Conservation (phyloP, 1,284 basidiomycete species). For the Moesziomyces globuligerus region DNA sequence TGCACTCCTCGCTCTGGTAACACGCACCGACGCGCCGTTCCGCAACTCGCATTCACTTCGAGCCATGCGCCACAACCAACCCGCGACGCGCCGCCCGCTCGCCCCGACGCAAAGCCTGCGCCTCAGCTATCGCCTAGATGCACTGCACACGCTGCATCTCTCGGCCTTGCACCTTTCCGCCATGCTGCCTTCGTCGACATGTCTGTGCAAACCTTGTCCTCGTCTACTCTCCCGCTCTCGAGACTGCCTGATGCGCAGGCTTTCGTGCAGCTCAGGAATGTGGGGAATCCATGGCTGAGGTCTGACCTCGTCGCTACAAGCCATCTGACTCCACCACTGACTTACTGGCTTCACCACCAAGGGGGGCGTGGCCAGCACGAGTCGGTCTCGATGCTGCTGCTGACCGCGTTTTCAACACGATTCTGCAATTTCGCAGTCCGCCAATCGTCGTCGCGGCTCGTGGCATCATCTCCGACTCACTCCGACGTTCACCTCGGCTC, state of each 20-base stretch:
- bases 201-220: no score
- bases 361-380: neutral
- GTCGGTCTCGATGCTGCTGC: no score
- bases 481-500: conserved; percentile 19
- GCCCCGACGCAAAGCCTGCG: neutral
- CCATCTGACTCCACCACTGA: no score
- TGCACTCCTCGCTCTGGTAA: no score
- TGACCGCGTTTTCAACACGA: neutral
- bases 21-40: neutral
- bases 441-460: conserved; percentile 9
- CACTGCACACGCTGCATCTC: no score
- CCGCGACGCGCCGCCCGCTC: neutral
- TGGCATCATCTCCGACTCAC: conserved; percentile 20
- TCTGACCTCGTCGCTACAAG: no score
- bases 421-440: conserved; percentile 9
- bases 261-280: neutral
- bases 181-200: no score
- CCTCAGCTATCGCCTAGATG: no score
- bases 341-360: no score
- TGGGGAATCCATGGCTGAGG: neutral
- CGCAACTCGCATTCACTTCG: neutral
- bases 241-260: no score
- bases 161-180: no score
- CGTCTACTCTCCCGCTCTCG: no score
- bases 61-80: neutral